Conservation (phyloP, 2,329 filamentous ascomycete genomes). For the Trichoderma atroviride region DNA sequence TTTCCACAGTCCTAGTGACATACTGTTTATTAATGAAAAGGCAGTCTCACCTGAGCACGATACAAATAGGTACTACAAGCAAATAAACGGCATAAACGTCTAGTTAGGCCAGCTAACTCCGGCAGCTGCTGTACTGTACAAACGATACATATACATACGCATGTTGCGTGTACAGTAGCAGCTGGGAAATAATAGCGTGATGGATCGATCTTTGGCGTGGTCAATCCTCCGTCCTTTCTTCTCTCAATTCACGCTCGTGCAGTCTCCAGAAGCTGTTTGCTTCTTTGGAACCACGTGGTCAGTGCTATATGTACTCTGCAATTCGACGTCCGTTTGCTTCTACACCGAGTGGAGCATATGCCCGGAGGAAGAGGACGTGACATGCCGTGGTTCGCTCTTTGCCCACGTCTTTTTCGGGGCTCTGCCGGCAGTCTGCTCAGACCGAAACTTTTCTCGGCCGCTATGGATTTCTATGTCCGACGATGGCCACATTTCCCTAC, state of each 20-base stretch:
- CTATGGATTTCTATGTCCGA: conserved; percentile 9
- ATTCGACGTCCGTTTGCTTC: conserved; percentile 21
- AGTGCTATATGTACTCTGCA: conserved; percentile 22
- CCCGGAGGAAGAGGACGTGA: conserved; percentile 21
- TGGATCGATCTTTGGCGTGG: conserved; percentile 16
- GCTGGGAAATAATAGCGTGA: background rate
- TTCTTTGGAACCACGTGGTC: conserved; percentile 28
- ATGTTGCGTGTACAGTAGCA: background rate
- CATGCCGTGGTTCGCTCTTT: conserved; percentile 19
- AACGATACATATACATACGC: background rate
- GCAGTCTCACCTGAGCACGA: background rate
- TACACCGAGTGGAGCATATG: conserved; percentile 10
- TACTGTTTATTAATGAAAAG: conserved; percentile 2
- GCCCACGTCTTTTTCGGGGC: background rate
- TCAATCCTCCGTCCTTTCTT: conserved; percentile 2
- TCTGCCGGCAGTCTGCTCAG: conserved; percentile 5
- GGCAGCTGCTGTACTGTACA: background rate
- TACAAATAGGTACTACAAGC: background rate
- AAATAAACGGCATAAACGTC: background rate
- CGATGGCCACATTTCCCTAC: background rate
- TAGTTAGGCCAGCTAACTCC: background rate
- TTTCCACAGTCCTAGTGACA: conserved; percentile 20
- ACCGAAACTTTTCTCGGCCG: conserved; percentile 19
- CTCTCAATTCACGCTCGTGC: conserved; percentile 1
- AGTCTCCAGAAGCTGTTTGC: conserved; percentile 22